Conservation (phyloP, 768 basidiomycete species). For the Podaxis mareebaensis region DNA sequence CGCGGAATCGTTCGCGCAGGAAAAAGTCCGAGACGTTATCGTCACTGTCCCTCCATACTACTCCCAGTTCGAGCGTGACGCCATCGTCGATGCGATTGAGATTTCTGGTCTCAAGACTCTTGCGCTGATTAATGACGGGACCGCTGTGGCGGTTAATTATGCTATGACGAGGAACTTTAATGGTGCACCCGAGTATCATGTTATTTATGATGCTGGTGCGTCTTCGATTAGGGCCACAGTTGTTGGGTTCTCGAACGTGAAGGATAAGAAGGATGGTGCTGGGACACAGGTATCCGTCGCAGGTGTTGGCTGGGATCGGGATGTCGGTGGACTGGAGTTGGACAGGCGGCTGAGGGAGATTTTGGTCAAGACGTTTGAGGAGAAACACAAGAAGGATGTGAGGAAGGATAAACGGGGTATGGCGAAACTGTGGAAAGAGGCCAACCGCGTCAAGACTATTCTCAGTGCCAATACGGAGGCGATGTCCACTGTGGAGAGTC, state of each 20-base stretch:
- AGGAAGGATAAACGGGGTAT: conserved; percentile 78
- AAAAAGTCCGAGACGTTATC: conserved; percentile 81
- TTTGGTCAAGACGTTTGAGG: conserved; percentile 72
- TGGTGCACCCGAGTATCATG: conserved; percentile 68
- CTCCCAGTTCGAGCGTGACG: conserved; percentile 88
- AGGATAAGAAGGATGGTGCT: conserved; percentile 51
- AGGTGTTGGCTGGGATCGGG: conserved; percentile 82
- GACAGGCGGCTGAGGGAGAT: conserved; percentile 83
- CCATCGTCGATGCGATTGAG: conserved; percentile 89
- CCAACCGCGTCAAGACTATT: conserved; percentile 86
- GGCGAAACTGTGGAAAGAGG: conserved; percentile 95
- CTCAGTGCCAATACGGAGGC: conserved; percentile 91
- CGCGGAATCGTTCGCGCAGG: conserved; percentile 74
- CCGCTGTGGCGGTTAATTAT: conserved; percentile 95
- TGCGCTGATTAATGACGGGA: conserved; percentile 89
- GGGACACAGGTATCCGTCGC: conserved; percentile 75
- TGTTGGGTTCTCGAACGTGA: conserved; percentile 59
- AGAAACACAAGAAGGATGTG: conserved; percentile 66
- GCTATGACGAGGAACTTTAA: conserved; percentile 95
- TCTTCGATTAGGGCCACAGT: conserved; percentile 78
- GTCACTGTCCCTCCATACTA: conserved; percentile 91
- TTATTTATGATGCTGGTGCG: conserved; percentile 95
- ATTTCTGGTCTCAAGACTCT: conserved; percentile 84
- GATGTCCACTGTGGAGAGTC: conserved; percentile 79
- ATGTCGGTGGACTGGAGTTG: conserved; percentile 78